Evolutionary conservation across 129 eudicot genomes (phyloP).

Genomic region (Chrysanthemum lavandulifolium): DNA sequence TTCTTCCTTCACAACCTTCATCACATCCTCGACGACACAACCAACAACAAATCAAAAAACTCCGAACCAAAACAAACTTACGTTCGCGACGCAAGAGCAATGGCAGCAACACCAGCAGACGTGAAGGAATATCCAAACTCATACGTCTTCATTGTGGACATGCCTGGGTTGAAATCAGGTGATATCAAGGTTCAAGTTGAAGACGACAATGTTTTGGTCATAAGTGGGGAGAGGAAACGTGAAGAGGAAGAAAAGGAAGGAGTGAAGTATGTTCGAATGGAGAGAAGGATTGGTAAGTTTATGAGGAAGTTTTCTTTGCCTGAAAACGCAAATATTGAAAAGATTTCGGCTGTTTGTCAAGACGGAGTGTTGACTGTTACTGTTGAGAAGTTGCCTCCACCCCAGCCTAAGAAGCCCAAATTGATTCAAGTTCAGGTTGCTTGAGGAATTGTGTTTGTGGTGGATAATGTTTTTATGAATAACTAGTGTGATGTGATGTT

Average conservation of each 20-base stretch:
- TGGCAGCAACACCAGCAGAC: conserved; percentile 4
- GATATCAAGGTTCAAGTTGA: conserved; percentile 8
- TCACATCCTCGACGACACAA: not conserved
- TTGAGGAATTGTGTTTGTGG: not conserved
- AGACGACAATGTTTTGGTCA: conserved; percentile 2
- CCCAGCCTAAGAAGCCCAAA: conserved; percentile 44
- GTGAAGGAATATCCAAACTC: conserved; percentile 4
- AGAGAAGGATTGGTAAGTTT: conserved; percentile 33
- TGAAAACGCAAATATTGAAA: conserved; percentile 26
- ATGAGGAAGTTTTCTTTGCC: conserved; percentile 33
- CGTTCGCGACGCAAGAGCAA: conserved; percentile 14
- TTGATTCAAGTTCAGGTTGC: conserved; percentile 32
- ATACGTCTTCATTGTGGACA: conserved; percentile 5
- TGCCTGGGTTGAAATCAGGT: not conserved
- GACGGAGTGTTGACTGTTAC: conserved; percentile 39
- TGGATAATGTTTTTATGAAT: too few relatives aligned
- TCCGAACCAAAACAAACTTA: not conserved
- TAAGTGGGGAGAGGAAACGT: conserved; percentile 28
- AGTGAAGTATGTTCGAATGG: conserved; percentile 36
- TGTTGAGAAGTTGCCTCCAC: conserved; percentile 34
- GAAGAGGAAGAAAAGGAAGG: conserved; percentile 31
- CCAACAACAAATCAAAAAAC: not conserved
- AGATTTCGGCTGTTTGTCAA: conserved; percentile 19
- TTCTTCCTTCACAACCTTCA: not conserved
- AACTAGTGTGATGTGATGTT: too few relatives aligned